A percentile compares a stretch with the other conserved stretches of the same genome.
These are phyloP conservation scores for Iris pallida DNA, from an alignment of 116 monocot genomes.

Conservation along the genomic window DNA sequence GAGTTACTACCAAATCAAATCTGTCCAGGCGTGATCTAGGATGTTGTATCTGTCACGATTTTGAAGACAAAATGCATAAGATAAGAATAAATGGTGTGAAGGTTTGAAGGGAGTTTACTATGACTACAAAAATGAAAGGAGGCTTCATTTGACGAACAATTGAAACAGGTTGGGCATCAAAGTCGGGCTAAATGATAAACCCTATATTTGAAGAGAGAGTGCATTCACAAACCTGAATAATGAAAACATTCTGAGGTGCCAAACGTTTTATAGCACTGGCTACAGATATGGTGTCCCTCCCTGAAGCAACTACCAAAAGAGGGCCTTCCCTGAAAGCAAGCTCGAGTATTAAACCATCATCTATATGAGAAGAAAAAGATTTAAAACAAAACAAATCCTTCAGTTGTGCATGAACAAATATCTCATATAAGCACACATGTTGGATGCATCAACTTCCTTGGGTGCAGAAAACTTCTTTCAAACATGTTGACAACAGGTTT, in stretches of 20 bases:
- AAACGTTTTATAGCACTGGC: constrained; percentile 77
- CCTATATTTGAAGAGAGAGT: neutral
- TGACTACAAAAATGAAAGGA: neutral
- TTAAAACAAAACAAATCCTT: too few species aligned
- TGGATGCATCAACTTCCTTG: too few species aligned
- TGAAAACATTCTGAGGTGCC: constrained; percentile 80
- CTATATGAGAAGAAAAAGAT: too few species aligned
- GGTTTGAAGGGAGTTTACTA: neutral
- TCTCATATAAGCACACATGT: too few species aligned
- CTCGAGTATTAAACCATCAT: too few species aligned
- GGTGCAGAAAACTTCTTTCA: too few species aligned
- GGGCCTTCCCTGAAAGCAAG: constrained; percentile 87
- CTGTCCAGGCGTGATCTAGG: constrained; percentile 70
- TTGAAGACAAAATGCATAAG: neutral
- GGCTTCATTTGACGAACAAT: neutral
- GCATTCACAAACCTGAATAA: constrained; percentile 69
- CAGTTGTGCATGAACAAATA: too few species aligned
- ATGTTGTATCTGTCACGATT: constrained; percentile 79
- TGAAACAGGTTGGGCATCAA: neutral
- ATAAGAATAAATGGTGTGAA: constrained; percentile 2
- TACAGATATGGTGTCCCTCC: constrained; percentile 80
- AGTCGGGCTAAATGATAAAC: constrained; percentile 4
- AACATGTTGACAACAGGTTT: too few species aligned
- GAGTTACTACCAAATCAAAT: constrained; percentile 92
- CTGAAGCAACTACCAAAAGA: constrained; percentile 87